Base-by-base conservation (phyloP, 2,329 filamentous ascomycete genomes). In the Acephala macrosclerotiorum region DNA sequence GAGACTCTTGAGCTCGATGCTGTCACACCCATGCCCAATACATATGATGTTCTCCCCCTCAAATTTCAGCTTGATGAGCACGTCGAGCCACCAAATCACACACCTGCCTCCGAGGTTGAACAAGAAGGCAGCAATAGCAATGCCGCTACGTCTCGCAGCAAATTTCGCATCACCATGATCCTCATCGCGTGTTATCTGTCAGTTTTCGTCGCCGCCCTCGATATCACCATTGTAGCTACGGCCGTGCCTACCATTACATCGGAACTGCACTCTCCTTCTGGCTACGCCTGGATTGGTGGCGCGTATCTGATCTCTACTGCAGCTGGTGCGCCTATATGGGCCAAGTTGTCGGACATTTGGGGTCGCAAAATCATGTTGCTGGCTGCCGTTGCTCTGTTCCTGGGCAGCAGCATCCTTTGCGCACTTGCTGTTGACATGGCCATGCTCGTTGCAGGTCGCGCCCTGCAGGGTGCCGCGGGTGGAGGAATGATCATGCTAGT, bases 251-350 rank as follows among this genome's bases (percentile, higher is more conserved):
- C 85, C 1, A 87, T 88, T 57, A 79, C 81, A 8, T 77, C 80
- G 61, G 74, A 82, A 18, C 83, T 85, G 68, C 73, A 81, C 26
- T 82, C 81, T 6, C 73, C 79, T 0, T 72, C 68, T 1, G 60
- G 57, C n/a, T 94, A 92, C 77, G 87, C 88, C 25, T 93, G 91
- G 91, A 89, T 94, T 66, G 91, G 90, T 0, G 87, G 85, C 33
- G 85, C 90, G 0, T 94, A 90, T 75, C 80, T 92, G 2, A 84
- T 93, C 20, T 87, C 87, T 22, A 87, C 86, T 72, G 88, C 89
- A 0, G 87, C 89, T 0, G 83, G 83, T 1, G 86, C 85, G 0
- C 89, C 90, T 0, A 84, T 90, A n/a, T 93, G 90, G 90, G 89
- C 87, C 16, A 84, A 83, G 66, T 72, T 86, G 18, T 81, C 81